These are phyloP conservation scores for Lachnellula arida DNA, from an alignment of 2,329 filamentous ascomycete species.

Conservation along the genomic window DNA sequence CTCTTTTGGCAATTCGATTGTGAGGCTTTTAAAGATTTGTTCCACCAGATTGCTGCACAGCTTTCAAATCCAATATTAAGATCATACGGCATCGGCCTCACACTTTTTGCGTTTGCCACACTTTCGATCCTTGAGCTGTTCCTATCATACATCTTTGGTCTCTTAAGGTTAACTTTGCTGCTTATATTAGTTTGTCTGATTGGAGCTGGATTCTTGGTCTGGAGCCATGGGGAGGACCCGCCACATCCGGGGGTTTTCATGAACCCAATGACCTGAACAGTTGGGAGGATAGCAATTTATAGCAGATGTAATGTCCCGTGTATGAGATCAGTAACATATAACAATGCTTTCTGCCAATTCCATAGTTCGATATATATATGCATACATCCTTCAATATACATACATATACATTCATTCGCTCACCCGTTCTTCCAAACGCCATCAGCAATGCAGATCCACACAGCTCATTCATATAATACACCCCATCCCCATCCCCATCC, in stretches of 20 bases:
- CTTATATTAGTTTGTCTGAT: neutral
- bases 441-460: neutral
- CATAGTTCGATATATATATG: neutral
- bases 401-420: neutral
- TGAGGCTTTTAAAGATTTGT: neutral
- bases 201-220: neutral
- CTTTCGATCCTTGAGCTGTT: neutral
- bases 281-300: neutral
- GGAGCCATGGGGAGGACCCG: neutral
- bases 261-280: neutral
- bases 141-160: neutral
- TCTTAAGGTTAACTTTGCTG: neutral
- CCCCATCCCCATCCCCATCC: constrained; percentile 1
- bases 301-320: neutral
- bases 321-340: neutral
- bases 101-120: neutral
- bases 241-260: neutral
- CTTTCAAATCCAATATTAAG: neutral
- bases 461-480: neutral
- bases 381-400: neutral
- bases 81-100: neutral
- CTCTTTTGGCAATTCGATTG: neutral
- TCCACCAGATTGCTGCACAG: neutral
- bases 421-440: neutral
- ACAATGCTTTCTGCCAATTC: neutral